A percentile compares a stretch with the other conserved stretches of the same genome.
phyloP scores from a whole-genome alignment of 352 stramenopile genomes.

The Phytophthora melonis region DNA sequence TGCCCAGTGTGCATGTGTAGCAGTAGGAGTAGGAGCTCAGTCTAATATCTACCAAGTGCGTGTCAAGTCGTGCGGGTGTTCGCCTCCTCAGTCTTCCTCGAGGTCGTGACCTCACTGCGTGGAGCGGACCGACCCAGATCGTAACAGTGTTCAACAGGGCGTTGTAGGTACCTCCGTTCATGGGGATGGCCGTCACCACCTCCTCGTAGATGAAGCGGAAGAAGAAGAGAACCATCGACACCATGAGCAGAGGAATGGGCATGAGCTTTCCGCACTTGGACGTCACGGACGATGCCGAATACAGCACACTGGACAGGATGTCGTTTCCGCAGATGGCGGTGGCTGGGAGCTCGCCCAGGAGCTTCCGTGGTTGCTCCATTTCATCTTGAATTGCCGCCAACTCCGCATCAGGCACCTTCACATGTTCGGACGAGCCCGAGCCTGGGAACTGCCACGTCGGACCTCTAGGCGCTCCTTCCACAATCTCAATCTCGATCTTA shows the following conservation, averaged over 20 bases:
- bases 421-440: constrained; percentile 23
- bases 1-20: no score
- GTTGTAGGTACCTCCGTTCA: constrained; percentile 91
- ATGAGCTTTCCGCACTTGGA: constrained; percentile 70
- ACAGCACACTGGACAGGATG: constrained; percentile 82
- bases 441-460: constrained; percentile 41
- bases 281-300: constrained; percentile 42
- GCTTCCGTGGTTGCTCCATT: constrained; percentile 20
- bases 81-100: no score
- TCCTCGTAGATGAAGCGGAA: constrained; percentile 85
- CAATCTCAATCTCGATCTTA: constrained; percentile 45
- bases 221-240: constrained; percentile 58
- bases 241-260: constrained; percentile 71
- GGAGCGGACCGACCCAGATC: no score
- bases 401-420: constrained; percentile 30
- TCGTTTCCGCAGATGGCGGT: constrained; percentile 91
- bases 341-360: constrained; percentile 65
- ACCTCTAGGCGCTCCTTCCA: constrained; percentile 17
- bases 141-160: constrained; percentile 39
- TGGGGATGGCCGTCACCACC: constrained; percentile 80
- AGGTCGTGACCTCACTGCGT: no score
- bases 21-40: no score
- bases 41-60: no score
- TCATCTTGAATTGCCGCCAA: constrained; percentile 31
- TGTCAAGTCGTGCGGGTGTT: no score